Percentiles rank a stretch among this genome's conserved stretches.
These are phyloP conservation scores for Passiflora organensis DNA, from an alignment of 345 rosid species.

Conservation along the genomic window DNA sequence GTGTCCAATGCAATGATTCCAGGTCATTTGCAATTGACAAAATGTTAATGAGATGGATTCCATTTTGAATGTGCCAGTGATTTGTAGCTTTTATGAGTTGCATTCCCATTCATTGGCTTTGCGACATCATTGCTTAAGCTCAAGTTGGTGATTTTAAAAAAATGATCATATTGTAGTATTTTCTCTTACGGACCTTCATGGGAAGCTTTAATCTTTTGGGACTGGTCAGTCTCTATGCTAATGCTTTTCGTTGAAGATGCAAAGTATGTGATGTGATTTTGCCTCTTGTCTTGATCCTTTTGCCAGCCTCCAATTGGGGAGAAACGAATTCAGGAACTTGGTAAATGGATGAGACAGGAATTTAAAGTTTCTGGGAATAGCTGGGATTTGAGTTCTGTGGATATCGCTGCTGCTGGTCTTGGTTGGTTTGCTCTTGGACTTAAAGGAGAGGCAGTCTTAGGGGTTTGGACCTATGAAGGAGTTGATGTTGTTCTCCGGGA, in stretches of 20 bases:
- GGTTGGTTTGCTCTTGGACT: slow-evolving; percentile 88
- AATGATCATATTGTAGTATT: too few species aligned
- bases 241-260: not conserved
- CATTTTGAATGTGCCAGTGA: too few species aligned
- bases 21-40: too few species aligned
- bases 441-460: slow-evolving; percentile 67
- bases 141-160: too few species aligned
- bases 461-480: slow-evolving; percentile 86
- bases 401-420: slow-evolving; percentile 75
- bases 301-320: slow-evolving; percentile 85
- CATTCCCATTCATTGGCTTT: too few species aligned
- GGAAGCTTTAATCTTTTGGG: not conserved
- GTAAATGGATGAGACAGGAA: slow-evolving; percentile 75
- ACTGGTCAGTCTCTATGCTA: not conserved
- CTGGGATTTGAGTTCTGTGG: slow-evolving; percentile 82
- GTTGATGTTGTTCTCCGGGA: slow-evolving; percentile 64
- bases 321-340: slow-evolving; percentile 64
- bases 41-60: too few species aligned
- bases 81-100: too few species aligned
- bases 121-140: too few species aligned
- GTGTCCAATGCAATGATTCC: not conserved
- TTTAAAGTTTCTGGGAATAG: slow-evolving; percentile 51
- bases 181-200: too few species aligned
- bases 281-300: slow-evolving; percentile 9
- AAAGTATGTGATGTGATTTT: not conserved